These are phyloP conservation scores for Pyrenochaeta sp. DNA, from an alignment of 2,329 filamentous ascomycete species.

Conservation along the genomic window DNA sequence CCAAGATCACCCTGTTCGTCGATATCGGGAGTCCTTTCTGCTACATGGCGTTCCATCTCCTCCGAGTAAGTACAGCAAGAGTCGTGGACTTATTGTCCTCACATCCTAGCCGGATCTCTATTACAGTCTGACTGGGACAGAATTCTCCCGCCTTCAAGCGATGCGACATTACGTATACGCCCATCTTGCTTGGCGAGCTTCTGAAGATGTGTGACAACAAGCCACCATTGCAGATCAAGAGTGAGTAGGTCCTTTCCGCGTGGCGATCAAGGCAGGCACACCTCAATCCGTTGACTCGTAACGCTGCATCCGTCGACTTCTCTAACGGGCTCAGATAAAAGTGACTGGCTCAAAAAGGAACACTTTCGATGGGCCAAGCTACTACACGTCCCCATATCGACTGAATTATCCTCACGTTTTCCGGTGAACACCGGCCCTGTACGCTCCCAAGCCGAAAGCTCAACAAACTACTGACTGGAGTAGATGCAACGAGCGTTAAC, in stretches of 20 bases:
- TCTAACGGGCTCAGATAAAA: slow-evolving; percentile 59
- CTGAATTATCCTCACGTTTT: slow-evolving; percentile 57
- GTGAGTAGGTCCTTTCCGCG: slow-evolving; percentile 40
- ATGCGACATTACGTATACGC: slow-evolving; percentile 64
- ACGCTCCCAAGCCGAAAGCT: not conserved
- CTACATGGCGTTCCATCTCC: slow-evolving; percentile 65
- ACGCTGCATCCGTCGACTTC: not conserved
- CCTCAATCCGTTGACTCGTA: not conserved
- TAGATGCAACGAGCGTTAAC: slow-evolving; percentile 60
- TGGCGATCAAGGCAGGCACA: not conserved
- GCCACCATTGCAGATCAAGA: slow-evolving; percentile 64
- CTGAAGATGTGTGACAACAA: slow-evolving; percentile 64
- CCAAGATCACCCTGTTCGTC: slow-evolving; percentile 63
- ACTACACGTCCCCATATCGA: slow-evolving; percentile 62
- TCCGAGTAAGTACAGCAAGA: slow-evolving; percentile 23
- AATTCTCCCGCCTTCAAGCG: slow-evolving; percentile 62
- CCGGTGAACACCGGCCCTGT: slow-evolving; percentile 58
- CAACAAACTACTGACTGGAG: not conserved
- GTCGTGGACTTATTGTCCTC: not conserved
- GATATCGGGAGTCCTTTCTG: slow-evolving; percentile 67
- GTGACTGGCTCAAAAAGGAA: slow-evolving; percentile 62
- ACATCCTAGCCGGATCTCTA: not conserved
- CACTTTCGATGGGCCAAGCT: slow-evolving; percentile 60
- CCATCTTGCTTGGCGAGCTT: slow-evolving; percentile 66
- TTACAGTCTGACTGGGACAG: slow-evolving; percentile 41